Conservation (phyloP, 2,329 filamentous ascomycete genomes). For the Chrysosporium keratinophilum region DNA sequence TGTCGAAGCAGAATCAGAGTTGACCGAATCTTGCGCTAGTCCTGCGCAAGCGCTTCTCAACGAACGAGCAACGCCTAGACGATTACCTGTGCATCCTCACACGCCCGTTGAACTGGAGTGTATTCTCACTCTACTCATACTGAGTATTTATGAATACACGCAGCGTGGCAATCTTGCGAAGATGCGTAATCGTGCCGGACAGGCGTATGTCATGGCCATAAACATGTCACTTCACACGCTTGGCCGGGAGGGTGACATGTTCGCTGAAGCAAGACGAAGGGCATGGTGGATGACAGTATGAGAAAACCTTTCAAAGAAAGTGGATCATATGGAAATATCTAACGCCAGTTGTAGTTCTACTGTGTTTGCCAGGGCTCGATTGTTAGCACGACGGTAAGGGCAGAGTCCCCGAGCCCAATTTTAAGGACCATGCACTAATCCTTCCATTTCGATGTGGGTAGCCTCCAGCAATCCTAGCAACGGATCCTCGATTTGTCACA, state of each 20-base stretch:
- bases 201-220: conserved; percentile 36
- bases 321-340: not conserved
- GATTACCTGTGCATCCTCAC: conserved; percentile 31
- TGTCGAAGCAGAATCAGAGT: conserved; percentile 36
- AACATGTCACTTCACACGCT: conserved; percentile 35
- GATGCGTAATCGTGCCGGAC: conserved; percentile 38
- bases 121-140: conserved; percentile 33
- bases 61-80: conserved; percentile 24
- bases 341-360: conserved; percentile 29
- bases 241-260: conserved; percentile 27
- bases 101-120: conserved; percentile 35
- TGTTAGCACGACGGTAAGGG: conserved; percentile 34
- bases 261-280: conserved; percentile 33
- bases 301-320: not conserved
- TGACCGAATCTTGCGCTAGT: conserved; percentile 31
- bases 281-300: conserved; percentile 42
- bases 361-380: conserved; percentile 38
- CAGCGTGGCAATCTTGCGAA: conserved; percentile 38
- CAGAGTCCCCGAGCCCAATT: not conserved
- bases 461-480: conserved; percentile 35
- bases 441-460: conserved; percentile 18
- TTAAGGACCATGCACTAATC: not conserved
- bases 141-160: conserved; percentile 39
- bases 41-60: conserved; percentile 33
- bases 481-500: conserved; percentile 36